A percentile compares a stretch with the other conserved stretches of the same genome.
phyloP scores from a whole-genome alignment of 2,329 filamentous ascomycete species.

The Metarhizium guizhouense region DNA sequence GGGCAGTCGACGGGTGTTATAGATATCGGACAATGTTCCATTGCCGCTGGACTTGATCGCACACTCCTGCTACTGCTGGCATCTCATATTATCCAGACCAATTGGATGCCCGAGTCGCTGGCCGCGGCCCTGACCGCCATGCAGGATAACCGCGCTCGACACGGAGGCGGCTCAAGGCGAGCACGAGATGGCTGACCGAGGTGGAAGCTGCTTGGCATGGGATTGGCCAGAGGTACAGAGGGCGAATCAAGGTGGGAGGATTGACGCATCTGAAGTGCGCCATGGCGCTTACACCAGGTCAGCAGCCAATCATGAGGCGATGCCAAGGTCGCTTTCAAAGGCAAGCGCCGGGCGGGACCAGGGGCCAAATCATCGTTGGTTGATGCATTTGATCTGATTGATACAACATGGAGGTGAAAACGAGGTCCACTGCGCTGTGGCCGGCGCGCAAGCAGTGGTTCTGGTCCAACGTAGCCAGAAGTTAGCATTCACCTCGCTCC shows the following conservation, averaged over 20 bases:
- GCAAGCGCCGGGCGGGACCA: neutral
- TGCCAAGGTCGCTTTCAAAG: neutral
- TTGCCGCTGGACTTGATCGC: neutral
- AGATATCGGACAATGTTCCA: neutral
- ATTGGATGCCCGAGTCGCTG: neutral
- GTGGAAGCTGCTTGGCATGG: neutral
- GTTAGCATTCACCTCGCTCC: no score
- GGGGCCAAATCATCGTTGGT: neutral
- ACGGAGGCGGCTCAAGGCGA: neutral
- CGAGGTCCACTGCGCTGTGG: no score
- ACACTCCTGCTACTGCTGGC: neutral
- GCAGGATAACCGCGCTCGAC: conserved; percentile 15
- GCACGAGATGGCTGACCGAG: neutral
- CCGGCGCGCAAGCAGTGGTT: no score
- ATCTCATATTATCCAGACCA: neutral
- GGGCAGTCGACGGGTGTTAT: neutral
- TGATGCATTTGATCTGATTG: no score
- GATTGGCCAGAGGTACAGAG: conserved; percentile 5
- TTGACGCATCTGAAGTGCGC: neutral
- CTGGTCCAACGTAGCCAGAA: no score
- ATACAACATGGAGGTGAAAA: no score
- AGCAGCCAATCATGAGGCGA: conserved; percentile 4
- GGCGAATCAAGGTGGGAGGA: neutral
- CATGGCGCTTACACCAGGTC: conserved; percentile 5
- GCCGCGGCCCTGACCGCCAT: conserved; percentile 8